Base-by-base conservation (phyloP, 768 basidiomycete genomes). In the Leucosporidium creatinivorum region DNA sequence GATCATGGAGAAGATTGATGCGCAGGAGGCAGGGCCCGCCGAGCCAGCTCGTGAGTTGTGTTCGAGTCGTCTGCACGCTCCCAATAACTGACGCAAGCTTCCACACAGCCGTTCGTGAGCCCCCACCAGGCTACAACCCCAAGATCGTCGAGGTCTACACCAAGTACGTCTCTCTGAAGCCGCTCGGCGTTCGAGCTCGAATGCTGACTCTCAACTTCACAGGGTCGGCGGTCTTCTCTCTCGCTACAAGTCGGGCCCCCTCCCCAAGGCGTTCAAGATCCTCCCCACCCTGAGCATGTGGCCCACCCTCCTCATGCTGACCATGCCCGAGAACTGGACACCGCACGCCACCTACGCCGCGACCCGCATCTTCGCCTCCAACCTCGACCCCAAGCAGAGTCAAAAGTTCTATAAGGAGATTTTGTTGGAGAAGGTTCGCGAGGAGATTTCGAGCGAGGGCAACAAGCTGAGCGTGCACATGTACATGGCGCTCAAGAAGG, bases 181-280 rank as follows among this genome's bases (percentile, higher is more conserved):
- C 19, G 28, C 33, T 23, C 57, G 58, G 25, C 28, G 26, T 30
- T 62, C 9, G 50, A 2, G 19, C 59, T 51, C 8, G 13, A 49
- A 51, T n/a, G 47, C 58, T 68, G 19, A 48, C 57, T 47, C 52
- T n/a, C 25, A 21, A 50, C 47, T 61, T 31, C 30, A 1, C 76
- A 97, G 94, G 81, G 84, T 97, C 62, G 96, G 92, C 23, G 79
- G 84, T 67, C 85, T 93, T 68, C 84, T 99, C 39, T 86, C 84
- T 52, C 86, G 87, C 64, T 97, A 99, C 81, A 91, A 89, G 74
- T 93, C 93, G 19, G 93, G 93, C 1, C 87, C 93, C 1, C 83
- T 99, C 1, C 96, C 96, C 36, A 98, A 98, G 80, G 83, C 93
- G 4, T 93, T 99, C 85, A 99, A 99, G 82, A 89, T 99, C 69